phyloP scores from a whole-genome alignment of 306 rosid species.

The Acacia confusa region DNA sequence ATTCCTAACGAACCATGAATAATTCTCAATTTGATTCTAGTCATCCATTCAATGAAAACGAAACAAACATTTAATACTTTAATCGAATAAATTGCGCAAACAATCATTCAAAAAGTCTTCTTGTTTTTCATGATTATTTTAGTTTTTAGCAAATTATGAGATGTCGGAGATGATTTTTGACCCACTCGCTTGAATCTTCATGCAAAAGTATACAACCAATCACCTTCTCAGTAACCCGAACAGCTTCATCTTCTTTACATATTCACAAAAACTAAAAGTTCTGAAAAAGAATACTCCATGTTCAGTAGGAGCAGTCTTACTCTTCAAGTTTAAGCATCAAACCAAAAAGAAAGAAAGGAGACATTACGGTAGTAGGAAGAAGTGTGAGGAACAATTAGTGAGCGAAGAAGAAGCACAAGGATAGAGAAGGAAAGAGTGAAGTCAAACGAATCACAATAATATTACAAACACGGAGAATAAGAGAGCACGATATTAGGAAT shows the following conservation, averaged over 20 bases:
- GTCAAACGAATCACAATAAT: conserved; percentile 32
- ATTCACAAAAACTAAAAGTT: neutral
- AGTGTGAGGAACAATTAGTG: neutral
- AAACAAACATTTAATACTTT: neutral
- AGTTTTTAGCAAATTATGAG: neutral
- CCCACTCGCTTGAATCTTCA: neutral
- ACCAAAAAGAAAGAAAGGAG: neutral
- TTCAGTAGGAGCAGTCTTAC: neutral
- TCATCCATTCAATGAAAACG: neutral
- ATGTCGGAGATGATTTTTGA: neutral
- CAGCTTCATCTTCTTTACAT: neutral
- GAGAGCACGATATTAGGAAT: conserved; percentile 27
- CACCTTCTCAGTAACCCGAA: neutral
- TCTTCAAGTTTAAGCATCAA: neutral
- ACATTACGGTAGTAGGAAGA: neutral
- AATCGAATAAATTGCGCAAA: neutral
- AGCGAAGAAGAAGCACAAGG: neutral
- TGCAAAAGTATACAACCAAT: neutral
- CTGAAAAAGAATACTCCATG: neutral
- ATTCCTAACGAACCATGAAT: neutral
- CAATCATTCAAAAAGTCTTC: neutral
- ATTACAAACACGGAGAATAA: conserved; percentile 15
- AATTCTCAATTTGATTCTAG: neutral
- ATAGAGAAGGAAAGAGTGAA: neutral
- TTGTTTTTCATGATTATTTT: neutral